These are phyloP conservation scores for Annulohypoxylon stygium DNA, from an alignment of 495 filamentous ascomycete genomes.

Conservation along the genomic window DNA sequence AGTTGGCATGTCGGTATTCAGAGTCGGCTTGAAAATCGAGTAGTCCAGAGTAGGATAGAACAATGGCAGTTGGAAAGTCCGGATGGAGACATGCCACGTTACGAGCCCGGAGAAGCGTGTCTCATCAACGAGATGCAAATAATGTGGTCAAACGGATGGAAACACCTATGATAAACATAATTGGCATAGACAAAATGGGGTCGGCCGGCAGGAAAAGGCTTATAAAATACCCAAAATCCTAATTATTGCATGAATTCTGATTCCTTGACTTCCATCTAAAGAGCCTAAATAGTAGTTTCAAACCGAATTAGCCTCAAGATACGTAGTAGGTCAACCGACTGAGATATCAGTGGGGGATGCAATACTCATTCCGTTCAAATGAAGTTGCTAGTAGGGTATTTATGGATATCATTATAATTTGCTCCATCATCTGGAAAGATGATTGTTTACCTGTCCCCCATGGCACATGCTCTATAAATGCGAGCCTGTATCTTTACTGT, in stretches of 20 bases:
- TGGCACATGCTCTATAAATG: conserved; percentile 5
- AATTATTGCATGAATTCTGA: conserved; percentile 6
- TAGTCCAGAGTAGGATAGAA: conserved; percentile 57
- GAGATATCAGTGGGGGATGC: not conserved
- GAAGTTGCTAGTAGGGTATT: not conserved
- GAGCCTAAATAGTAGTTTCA: no score
- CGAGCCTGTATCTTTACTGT: not conserved
- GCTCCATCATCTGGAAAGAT: not conserved
- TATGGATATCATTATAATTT: not conserved
- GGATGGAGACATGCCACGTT: conserved; percentile 48
- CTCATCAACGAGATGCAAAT: conserved; percentile 90
- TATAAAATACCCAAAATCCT: conserved; percentile 11
- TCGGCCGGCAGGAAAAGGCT: not conserved
- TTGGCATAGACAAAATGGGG: conserved; percentile 31
- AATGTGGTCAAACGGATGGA: conserved; percentile 79
- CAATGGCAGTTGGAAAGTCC: conserved; percentile 57
- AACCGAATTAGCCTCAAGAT: not conserved
- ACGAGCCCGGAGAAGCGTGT: conserved; percentile 73
- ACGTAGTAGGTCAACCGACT: not conserved
- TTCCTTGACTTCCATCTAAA: not conserved
- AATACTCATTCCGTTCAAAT: not conserved
- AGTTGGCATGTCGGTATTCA: conserved; percentile 61
- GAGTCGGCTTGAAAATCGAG: conserved; percentile 54
- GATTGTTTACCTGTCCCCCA: conserved; percentile 7
- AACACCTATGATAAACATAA: conserved; percentile 68